These are phyloP conservation scores for Nakazawaea populi DNA, from an alignment of 805 yeast genomes.

Conservation along the genomic window DNA sequence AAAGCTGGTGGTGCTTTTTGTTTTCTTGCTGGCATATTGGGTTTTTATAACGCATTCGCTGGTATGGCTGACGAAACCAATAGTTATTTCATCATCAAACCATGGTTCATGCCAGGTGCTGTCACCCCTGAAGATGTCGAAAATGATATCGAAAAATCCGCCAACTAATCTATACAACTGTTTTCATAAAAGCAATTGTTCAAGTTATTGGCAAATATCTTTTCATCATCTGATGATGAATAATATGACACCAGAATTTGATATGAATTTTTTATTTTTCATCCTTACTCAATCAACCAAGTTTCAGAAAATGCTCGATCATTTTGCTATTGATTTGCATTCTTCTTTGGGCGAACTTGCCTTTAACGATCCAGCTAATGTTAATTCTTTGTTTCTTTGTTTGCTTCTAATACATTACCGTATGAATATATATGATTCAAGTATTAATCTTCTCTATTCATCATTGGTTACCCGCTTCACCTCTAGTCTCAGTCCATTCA, in stretches of 20 bases:
- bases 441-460: neutral
- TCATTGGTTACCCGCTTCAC: slow-evolving; percentile 56
- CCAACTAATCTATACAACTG: neutral
- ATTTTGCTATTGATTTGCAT: too few relatives aligned
- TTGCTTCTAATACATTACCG: neutral
- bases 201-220: too few relatives aligned
- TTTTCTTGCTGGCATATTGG: slow-evolving; percentile 33
- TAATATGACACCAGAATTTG: too few relatives aligned
- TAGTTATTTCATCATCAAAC: slow-evolving; percentile 47
- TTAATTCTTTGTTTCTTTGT: neutral
- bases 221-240: too few relatives aligned
- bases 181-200: too few relatives aligned
- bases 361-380: too few relatives aligned
- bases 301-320: too few relatives aligned
- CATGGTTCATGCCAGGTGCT: slow-evolving; percentile 43
- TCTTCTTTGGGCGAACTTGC: too few relatives aligned
- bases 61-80: slow-evolving; percentile 47
- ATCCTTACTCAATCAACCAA: too few relatives aligned
- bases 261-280: too few relatives aligned
- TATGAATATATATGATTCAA: neutral
- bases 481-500: slow-evolving; percentile 73
- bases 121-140: slow-evolving; percentile 6
- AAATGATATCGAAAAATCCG: neutral
- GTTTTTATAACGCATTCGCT: slow-evolving; percentile 42
- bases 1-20: slow-evolving; percentile 47